Evolutionary conservation across 345 rosid species (phyloP).

Genomic region (Arabis hirsuta): DNA sequence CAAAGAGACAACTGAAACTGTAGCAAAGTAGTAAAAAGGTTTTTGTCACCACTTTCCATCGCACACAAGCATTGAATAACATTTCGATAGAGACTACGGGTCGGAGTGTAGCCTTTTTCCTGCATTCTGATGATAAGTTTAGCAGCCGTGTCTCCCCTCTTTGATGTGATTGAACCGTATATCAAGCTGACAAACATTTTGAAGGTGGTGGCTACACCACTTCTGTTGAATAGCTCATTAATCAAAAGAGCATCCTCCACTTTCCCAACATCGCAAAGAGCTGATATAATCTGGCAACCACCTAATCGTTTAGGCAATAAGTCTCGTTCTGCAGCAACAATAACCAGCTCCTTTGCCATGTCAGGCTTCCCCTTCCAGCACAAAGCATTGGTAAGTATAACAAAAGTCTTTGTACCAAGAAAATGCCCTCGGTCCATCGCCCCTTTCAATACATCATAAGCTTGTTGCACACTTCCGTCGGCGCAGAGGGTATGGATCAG

Average conservation of each 20-base stretch:
- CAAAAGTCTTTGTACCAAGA: conserved; percentile 61
- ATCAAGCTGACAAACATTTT: conserved; percentile 55
- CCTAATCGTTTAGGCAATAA: conserved; percentile 48
- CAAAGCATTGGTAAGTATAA: conserved; percentile 63
- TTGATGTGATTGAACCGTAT: conserved; percentile 49
- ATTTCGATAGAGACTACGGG: conserved; percentile 46
- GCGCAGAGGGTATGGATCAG: conserved; percentile 68
- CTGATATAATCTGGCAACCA: conserved; percentile 57
- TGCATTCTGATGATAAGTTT: conserved; percentile 79
- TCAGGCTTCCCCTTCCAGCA: conserved; percentile 66
- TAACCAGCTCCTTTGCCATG: conserved; percentile 62
- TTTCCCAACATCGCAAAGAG: conserved; percentile 61
- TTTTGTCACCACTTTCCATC: conserved; percentile 55
- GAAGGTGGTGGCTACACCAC: conserved; percentile 38
- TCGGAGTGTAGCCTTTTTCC: conserved; percentile 60
- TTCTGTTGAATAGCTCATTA: conserved; percentile 50
- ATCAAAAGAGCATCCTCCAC: conserved; percentile 67
- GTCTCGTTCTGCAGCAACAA: conserved; percentile 50
- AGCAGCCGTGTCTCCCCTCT: conserved; percentile 66
- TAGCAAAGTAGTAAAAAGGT: conserved; percentile 48
- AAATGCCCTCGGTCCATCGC: conserved; percentile 58
- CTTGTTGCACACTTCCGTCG: conserved; percentile 55
- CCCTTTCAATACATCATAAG: conserved; percentile 59
- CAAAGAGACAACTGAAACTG: conserved; percentile 58
- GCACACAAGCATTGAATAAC: conserved; percentile 58